Conservation (phyloP, 2,329 filamentous ascomycete genomes). For the Ustilaginoidea virens region DNA sequence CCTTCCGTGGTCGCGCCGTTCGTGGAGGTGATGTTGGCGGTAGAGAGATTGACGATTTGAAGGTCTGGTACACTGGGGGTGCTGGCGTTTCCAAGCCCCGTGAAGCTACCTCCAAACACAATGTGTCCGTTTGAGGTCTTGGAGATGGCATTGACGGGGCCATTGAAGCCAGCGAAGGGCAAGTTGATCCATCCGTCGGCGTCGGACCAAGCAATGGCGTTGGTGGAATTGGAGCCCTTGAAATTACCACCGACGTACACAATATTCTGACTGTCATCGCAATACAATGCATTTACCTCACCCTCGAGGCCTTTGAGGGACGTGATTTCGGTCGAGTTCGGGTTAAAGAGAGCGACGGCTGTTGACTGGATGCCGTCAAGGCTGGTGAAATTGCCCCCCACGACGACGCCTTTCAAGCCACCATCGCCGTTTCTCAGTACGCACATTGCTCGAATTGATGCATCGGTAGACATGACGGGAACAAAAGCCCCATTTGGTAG, state of each 20-base stretch:
- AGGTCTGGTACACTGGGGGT: slow-evolving; percentile 49
- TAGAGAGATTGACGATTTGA: slow-evolving; percentile 71
- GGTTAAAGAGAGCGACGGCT: slow-evolving; percentile 69
- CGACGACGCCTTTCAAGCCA: slow-evolving; percentile 55
- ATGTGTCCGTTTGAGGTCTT: slow-evolving; percentile 71
- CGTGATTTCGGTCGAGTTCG: slow-evolving; percentile 51
- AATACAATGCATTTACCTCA: slow-evolving; percentile 67
- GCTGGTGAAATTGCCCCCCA: slow-evolving; percentile 93
- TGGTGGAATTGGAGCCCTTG: slow-evolving; percentile 63
- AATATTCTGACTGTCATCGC: slow-evolving; percentile 60
- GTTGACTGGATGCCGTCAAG: slow-evolving; percentile 61
- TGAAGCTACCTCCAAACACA: slow-evolving; percentile 83
- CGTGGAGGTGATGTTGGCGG: slow-evolving; percentile 56
- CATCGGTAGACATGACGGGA: slow-evolving; percentile 61
- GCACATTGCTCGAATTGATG: slow-evolving; percentile 80
- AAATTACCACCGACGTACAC: slow-evolving; percentile 90
- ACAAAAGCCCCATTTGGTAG: slow-evolving; percentile 77
- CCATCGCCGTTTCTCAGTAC: slow-evolving; percentile 53
- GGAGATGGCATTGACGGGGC: slow-evolving; percentile 72
- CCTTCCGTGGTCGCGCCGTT: slow-evolving; percentile 46
- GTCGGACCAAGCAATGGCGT: slow-evolving; percentile 70
- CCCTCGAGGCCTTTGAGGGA: slow-evolving; percentile 71
- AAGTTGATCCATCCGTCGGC: slow-evolving; percentile 60
- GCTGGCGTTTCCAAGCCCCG: slow-evolving; percentile 69
- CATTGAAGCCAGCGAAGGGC: slow-evolving; percentile 89